Percentiles rank a stretch among this genome's conserved stretches.
Conservation (phyloP, 179 eudicot species). For the Spinacia oleracea region DNA sequence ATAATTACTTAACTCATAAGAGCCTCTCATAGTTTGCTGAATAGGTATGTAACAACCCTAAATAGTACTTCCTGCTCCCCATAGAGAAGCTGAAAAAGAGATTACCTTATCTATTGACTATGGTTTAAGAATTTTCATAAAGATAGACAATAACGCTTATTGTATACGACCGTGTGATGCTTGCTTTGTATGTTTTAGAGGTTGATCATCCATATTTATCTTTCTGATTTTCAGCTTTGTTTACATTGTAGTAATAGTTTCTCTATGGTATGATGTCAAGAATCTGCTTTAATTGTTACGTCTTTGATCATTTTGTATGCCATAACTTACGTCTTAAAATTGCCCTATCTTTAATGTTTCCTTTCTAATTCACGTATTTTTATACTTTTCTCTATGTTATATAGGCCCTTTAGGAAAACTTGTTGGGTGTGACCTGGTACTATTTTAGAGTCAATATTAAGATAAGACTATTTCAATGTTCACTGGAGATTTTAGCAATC, state of each 20-base stretch:
- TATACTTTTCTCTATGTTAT: too few relatives aligned
- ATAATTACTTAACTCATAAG: background rate
- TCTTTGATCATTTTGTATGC: too few relatives aligned
- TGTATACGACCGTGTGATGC: background rate
- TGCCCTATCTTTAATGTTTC: too few relatives aligned
- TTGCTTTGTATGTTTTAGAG: background rate
- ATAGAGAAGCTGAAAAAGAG: background rate
- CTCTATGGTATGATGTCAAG: background rate
- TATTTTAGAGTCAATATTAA: too few relatives aligned
- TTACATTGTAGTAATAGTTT: background rate
- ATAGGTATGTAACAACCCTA: background rate
- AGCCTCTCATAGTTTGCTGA: background rate
- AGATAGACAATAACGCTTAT: background rate
- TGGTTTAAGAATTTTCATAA: background rate
- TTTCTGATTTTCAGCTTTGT: background rate
- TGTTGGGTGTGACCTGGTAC: too few relatives aligned
- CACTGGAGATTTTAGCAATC: too few relatives aligned
- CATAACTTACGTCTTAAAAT: background rate
- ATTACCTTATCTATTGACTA: background rate
- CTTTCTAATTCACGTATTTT: too few relatives aligned
- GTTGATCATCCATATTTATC: background rate
- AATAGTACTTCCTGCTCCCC: background rate
- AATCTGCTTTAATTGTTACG: background rate
- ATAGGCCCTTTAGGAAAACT: too few relatives aligned
- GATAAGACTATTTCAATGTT: too few relatives aligned